These are phyloP conservation scores for Lecanosticta acicola DNA, from an alignment of 2,329 filamentous ascomycete species.

Conservation along the genomic window DNA sequence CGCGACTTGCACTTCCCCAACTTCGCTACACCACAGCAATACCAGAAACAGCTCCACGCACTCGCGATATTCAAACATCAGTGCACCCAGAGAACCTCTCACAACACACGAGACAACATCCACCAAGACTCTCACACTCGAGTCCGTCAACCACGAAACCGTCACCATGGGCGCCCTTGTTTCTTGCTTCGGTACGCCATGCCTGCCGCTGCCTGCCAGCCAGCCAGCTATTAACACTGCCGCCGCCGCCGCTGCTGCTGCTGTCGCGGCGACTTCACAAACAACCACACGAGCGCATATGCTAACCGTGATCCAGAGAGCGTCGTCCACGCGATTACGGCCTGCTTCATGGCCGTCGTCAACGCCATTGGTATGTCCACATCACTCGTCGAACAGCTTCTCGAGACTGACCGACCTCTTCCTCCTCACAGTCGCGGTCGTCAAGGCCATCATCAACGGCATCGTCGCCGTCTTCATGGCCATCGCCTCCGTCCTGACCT, in stretches of 20 bases:
- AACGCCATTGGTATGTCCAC: slow-evolving; percentile 35
- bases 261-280: background rate
- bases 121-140: slow-evolving; percentile 2
- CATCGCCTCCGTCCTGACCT: slow-evolving; percentile 46
- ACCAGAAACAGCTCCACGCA: background rate
- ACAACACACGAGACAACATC: background rate
- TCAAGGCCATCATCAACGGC: slow-evolving; percentile 46
- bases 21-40: no score
- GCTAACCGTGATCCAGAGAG: slow-evolving; percentile 16
- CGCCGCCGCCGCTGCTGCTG: no score
- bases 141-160: slow-evolving; percentile 13
- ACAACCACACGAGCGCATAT: background rate
- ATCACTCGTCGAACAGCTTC: slow-evolving; percentile 10
- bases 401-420: slow-evolving; percentile 35
- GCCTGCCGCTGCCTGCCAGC: no score
- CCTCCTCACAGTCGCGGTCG: slow-evolving; percentile 38
- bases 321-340: slow-evolving; percentile 43
- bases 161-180: slow-evolving; percentile 73
- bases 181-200: slow-evolving; percentile 70
- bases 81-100: no score
- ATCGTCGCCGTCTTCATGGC: slow-evolving; percentile 47
- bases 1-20: background rate
- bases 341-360: slow-evolving; percentile 37
- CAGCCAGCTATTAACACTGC: no score
- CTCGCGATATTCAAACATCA: background rate